Evolutionary conservation across 2,329 filamentous ascomycete genomes (phyloP).

Genomic region (Magnaporthales sp.): DNA sequence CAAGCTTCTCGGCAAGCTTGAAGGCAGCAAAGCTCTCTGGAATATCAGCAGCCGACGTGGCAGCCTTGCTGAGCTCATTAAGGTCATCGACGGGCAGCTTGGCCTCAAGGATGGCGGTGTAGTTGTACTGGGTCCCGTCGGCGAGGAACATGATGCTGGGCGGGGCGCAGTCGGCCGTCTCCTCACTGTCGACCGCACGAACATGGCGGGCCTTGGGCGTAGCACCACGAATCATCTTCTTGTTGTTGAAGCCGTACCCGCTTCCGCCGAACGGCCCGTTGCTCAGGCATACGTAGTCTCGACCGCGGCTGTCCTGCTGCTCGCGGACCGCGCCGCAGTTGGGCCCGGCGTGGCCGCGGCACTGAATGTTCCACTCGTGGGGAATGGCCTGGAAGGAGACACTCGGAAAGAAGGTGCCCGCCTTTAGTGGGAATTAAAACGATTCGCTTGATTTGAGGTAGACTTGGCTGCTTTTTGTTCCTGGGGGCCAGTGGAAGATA

Average conservation of each 20-base stretch:
- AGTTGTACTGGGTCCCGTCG: constrained; percentile 6
- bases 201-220: background rate
- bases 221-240: background rate
- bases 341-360: background rate
- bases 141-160: background rate
- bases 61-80: background rate
- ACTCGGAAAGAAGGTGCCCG: constrained; percentile 1
- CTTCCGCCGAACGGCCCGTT: background rate
- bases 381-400: constrained; percentile 4
- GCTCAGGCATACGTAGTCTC: constrained; percentile 1
- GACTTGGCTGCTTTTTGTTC: background rate
- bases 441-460: background rate
- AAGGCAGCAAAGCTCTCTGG: background rate
- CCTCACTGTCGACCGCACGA: background rate
- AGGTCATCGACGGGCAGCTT: background rate
- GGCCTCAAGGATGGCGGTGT: background rate
- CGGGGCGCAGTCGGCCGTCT: background rate
- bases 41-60: background rate
- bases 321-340: background rate
- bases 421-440: too few species aligned
- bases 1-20: background rate
- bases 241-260: constrained; percentile 3
- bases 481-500: background rate
- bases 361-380: background rate
- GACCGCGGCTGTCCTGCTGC: background rate